Percentiles rank a stretch among this genome's conserved stretches.
Evolutionary conservation across 768 basidiomycete genomes (phyloP).

Genomic region (Pleurotus platypus): DNA sequence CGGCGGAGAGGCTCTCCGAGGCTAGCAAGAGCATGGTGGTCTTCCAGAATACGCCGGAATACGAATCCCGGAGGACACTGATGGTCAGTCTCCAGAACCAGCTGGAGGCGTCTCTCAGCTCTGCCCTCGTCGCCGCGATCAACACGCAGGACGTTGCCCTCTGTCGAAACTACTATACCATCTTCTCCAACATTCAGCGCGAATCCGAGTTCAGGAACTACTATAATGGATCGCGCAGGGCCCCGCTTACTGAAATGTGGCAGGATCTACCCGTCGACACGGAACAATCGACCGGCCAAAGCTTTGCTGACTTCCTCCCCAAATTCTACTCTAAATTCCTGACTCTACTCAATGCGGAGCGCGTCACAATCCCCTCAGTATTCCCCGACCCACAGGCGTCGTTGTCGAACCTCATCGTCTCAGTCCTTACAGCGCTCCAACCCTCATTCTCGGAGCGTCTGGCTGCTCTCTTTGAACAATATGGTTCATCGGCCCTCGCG

Average conservation of each 20-base stretch:
- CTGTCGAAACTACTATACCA: slow-evolving; percentile 77
- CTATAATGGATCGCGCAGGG: slow-evolving; percentile 83
- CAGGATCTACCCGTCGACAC: slow-evolving; percentile 45
- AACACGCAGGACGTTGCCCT: slow-evolving; percentile 69
- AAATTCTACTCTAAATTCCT: slow-evolving; percentile 73
- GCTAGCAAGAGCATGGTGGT: slow-evolving; percentile 87
- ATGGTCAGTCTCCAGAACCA: slow-evolving; percentile 95
- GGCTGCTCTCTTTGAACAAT: slow-evolving; percentile 59
- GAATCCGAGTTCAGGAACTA: slow-evolving; percentile 92
- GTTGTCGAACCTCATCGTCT: slow-evolving; percentile 78
- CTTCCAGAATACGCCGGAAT: slow-evolving; percentile 90
- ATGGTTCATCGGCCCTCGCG: slow-evolving; percentile 59
- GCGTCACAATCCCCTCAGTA: slow-evolving; percentile 71
- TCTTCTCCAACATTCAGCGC: slow-evolving; percentile 89
- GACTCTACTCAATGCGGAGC: slow-evolving; percentile 64
- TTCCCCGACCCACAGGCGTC: slow-evolving; percentile 82
- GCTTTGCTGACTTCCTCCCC: slow-evolving; percentile 66
- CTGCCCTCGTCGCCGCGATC: slow-evolving; percentile 87
- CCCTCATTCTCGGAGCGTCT: slow-evolving; percentile 84
- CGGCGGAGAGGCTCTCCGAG: slow-evolving; percentile 88
- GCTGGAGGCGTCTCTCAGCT: slow-evolving; percentile 87
- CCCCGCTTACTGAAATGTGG: slow-evolving; percentile 67
- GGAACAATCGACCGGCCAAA: slow-evolving; percentile 21
- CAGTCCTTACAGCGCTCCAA: slow-evolving; percentile 72
- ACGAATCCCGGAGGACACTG: slow-evolving; percentile 78